phyloP scores from a whole-genome alignment of 2,329 filamentous ascomycete species.

The Botrytis fragariae region DNA sequence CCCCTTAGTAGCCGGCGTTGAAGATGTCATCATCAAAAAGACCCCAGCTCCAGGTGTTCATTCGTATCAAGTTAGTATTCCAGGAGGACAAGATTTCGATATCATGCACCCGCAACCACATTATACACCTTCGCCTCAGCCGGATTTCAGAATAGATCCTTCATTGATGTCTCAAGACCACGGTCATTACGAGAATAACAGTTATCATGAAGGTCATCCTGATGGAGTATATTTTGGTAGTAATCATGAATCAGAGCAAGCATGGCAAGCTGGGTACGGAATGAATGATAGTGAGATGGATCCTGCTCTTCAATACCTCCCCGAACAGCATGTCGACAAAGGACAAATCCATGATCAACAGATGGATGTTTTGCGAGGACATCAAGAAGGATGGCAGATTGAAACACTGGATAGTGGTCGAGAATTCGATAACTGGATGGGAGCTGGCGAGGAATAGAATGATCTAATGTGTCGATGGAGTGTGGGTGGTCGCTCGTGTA shows the following conservation, averaged over 20 bases:
- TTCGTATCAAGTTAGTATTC: slow-evolving; percentile 40
- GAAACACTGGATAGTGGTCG: slow-evolving; percentile 34
- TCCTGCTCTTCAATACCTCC: slow-evolving; percentile 29
- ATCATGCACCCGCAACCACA: slow-evolving; percentile 29
- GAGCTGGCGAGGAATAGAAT: slow-evolving; percentile 23
- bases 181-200: slow-evolving; percentile 26
- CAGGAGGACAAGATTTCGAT: slow-evolving; percentile 38
- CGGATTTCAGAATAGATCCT: slow-evolving; percentile 34
- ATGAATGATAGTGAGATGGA: slow-evolving; percentile 25
- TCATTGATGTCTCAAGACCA: slow-evolving; percentile 31
- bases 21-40: slow-evolving; percentile 47
- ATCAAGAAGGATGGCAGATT: slow-evolving; percentile 38
- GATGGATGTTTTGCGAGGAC: slow-evolving; percentile 33
- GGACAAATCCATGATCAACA: slow-evolving; percentile 36
- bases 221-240: slow-evolving; percentile 31
- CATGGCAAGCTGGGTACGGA: slow-evolving; percentile 26
- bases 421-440: slow-evolving; percentile 40
- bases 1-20: slow-evolving; percentile 31
- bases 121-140: slow-evolving; percentile 14
- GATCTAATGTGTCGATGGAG: not conserved
- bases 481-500: slow-evolving; percentile 4
- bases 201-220: slow-evolving; percentile 22
- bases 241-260: slow-evolving; percentile 27
- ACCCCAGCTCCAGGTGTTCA: slow-evolving; percentile 38
- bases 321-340: slow-evolving; percentile 27